phyloP scores from a whole-genome alignment of 2,329 filamentous ascomycete species.

The Hypoxylon sp. region DNA sequence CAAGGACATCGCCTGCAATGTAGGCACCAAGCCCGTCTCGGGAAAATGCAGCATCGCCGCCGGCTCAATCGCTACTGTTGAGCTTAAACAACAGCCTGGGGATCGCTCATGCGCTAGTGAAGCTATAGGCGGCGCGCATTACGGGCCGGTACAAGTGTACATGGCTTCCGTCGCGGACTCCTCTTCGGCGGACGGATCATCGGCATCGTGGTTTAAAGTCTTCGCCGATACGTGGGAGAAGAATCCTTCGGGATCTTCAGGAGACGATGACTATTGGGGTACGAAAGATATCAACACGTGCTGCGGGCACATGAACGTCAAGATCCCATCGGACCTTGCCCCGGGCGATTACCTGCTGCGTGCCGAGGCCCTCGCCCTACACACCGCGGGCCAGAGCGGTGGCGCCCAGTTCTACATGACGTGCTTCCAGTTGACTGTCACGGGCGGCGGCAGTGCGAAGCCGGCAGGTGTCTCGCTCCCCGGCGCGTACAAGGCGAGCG shows the following conservation, averaged over 20 bases:
- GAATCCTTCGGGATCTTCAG: slow-evolving; percentile 54
- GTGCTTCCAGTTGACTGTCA: slow-evolving; percentile 53
- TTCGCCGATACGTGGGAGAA: slow-evolving; percentile 61
- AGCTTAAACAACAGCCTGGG: slow-evolving; percentile 66
- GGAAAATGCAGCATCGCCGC: slow-evolving; percentile 64
- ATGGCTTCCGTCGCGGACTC: slow-evolving; percentile 59
- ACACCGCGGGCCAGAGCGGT: slow-evolving; percentile 54
- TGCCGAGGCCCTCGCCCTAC: slow-evolving; percentile 62
- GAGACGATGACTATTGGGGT: slow-evolving; percentile 64
- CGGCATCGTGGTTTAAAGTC: slow-evolving; percentile 62
- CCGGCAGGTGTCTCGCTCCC: slow-evolving; percentile 55
- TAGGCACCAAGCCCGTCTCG: slow-evolving; percentile 54
- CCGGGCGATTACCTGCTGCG: slow-evolving; percentile 63
- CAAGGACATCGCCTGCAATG: slow-evolving; percentile 62
- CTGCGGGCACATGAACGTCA: slow-evolving; percentile 59
- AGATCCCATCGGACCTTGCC: slow-evolving; percentile 58
- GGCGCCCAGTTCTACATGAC: slow-evolving; percentile 55
- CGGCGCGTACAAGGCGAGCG: slow-evolving; percentile 51
- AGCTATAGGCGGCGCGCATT: slow-evolving; percentile 63
- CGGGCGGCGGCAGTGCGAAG: slow-evolving; percentile 49
- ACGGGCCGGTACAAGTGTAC: slow-evolving; percentile 61
- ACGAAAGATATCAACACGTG: slow-evolving; percentile 60
- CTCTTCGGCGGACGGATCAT: slow-evolving; percentile 53
- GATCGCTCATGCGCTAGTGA: slow-evolving; percentile 58
- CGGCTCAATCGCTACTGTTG: slow-evolving; percentile 66